Conservation (phyloP, 2,329 filamentous ascomycete species). For the Leptodontidium sp. region DNA sequence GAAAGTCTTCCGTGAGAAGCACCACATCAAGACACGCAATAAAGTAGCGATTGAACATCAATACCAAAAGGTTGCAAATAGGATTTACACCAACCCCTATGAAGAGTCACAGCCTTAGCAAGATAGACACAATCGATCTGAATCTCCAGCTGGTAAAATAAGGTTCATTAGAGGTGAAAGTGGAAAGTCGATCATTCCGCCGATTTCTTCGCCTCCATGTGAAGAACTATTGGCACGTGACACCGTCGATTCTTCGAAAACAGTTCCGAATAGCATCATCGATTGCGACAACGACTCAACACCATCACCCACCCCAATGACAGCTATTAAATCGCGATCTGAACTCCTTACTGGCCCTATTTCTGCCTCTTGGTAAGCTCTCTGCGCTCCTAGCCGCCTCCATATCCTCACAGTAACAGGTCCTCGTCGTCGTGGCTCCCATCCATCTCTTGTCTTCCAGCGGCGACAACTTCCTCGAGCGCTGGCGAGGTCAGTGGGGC, state of each 20-base stretch:
- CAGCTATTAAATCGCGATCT: slow-evolving; percentile 28
- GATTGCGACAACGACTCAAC: slow-evolving; percentile 24
- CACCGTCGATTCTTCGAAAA: slow-evolving; percentile 22
- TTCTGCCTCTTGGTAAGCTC: slow-evolving; percentile 23
- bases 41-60: too few species aligned
- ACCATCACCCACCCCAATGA: slow-evolving; percentile 29
- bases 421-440: slow-evolving; percentile 57
- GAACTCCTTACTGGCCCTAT: neutral
- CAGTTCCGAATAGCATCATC: slow-evolving; percentile 29
- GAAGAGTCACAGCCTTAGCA: too few species aligned
- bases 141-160: too few species aligned
- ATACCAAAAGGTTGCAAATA: too few species aligned
- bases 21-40: too few species aligned
- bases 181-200: neutral
- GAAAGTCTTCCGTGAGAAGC: too few species aligned
- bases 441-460: slow-evolving; percentile 58
- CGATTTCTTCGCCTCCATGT: neutral
- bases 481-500: slow-evolving; percentile 62
- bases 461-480: slow-evolving; percentile 63
- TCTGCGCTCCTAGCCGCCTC: neutral
- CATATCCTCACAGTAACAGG: slow-evolving; percentile 11
- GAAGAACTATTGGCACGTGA: slow-evolving; percentile 31
- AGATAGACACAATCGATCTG: too few species aligned
- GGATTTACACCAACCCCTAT: too few species aligned
- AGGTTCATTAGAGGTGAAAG: neutral